Conservation (phyloP, 169 alveolate genomes). For the Cryptosporidium ryanae region DNA sequence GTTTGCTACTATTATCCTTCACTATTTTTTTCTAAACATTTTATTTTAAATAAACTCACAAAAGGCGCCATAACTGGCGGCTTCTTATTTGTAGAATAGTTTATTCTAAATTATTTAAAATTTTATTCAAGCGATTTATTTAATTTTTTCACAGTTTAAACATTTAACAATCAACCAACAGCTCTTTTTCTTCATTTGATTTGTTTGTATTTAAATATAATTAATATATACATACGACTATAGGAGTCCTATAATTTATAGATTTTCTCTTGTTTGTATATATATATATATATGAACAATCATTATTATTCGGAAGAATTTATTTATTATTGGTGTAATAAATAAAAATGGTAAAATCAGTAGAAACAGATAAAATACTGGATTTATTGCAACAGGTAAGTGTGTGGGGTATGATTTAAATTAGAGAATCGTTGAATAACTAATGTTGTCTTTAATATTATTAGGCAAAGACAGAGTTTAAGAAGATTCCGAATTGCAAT, state of each 20-base stretch:
- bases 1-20: background rate
- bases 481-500: background rate
- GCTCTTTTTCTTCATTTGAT: background rate
- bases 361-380: slow-evolving; percentile 44
- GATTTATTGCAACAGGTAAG: slow-evolving; percentile 55
- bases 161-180: background rate
- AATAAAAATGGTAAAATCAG: slow-evolving; percentile 2
- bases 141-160: background rate
- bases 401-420: background rate
- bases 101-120: background rate
- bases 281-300: too few species aligned
- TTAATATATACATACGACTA: background rate
- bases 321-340: too few species aligned
- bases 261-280: too few species aligned
- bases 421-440: background rate
- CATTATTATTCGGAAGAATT: background rate
- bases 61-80: background rate
- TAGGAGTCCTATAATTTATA: too few species aligned
- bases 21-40: background rate
- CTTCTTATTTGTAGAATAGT: background rate
- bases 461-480: slow-evolving; percentile 47
- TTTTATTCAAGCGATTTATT: background rate
- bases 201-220: background rate
- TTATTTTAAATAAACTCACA: background rate
- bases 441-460: background rate